phyloP scores from a whole-genome alignment of 1,139 yeast species.

The Candida sp. region DNA sequence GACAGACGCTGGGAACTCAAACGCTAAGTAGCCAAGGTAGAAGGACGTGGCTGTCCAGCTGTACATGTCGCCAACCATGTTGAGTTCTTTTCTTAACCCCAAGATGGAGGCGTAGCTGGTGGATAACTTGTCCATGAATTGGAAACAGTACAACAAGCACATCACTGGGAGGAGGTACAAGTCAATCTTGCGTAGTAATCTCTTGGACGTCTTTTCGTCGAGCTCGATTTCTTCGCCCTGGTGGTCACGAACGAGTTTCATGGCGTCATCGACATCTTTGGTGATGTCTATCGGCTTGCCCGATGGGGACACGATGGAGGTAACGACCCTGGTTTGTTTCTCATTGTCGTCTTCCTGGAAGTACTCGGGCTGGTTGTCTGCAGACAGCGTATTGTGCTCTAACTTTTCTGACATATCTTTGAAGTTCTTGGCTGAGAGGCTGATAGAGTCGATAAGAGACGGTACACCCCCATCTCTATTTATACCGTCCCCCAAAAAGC shows the following conservation, averaged over 20 bases:
- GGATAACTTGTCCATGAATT: constrained; percentile 69
- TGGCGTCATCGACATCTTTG: constrained; percentile 39
- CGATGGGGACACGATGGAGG: constrained; percentile 28
- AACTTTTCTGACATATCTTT: background rate
- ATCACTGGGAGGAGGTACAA: constrained; percentile 56
- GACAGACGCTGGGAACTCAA: constrained; percentile 49
- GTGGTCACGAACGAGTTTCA: constrained; percentile 26
- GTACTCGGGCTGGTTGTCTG: background rate
- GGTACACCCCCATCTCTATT: no score
- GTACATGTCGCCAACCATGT: constrained; percentile 55
- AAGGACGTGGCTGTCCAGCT: constrained; percentile 63
- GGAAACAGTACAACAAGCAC: constrained; percentile 58
- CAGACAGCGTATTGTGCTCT: background rate
- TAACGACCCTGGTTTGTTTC: constrained; percentile 21
- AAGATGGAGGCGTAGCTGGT: constrained; percentile 63
- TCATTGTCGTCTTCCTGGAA: constrained; percentile 6
- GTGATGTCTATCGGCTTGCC: constrained; percentile 34
- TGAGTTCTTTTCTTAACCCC: constrained; percentile 53
- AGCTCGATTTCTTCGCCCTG: constrained; percentile 19
- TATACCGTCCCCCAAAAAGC: background rate
- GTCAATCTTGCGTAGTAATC: constrained; percentile 52
- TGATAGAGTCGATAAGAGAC: no score
- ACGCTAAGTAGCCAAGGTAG: constrained; percentile 54
- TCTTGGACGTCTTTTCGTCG: constrained; percentile 19
- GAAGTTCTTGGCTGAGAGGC: background rate